Evolutionary conservation across 108 stramenopile species (phyloP).

Genomic region (Mediolabrus comicus): DNA sequence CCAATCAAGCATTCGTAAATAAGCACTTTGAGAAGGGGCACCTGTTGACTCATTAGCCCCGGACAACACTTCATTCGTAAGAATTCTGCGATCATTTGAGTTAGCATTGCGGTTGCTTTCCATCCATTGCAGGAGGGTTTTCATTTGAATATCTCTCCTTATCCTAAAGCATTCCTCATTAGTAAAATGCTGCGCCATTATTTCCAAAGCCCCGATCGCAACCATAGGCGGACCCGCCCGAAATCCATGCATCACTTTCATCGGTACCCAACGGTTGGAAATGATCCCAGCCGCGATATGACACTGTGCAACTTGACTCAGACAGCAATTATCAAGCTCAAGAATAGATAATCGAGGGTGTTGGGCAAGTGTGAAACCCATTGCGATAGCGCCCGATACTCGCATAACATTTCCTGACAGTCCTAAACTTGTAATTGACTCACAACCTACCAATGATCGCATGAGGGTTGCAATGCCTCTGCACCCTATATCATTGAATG

Average conservation of each 20-base stretch:
- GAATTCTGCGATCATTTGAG: conserved; percentile 40
- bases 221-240: conserved; percentile 85
- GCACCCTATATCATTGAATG: conserved; percentile 87
- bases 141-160: conserved; percentile 86
- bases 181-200: conserved; percentile 63
- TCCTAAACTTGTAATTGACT: conserved; percentile 77
- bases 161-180: conserved; percentile 88
- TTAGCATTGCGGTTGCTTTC: conserved; percentile 60
- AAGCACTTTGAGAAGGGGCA: conserved; percentile 80
- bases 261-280: conserved; percentile 88
- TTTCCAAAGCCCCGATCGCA: conserved; percentile 74
- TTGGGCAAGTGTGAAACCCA: conserved; percentile 78
- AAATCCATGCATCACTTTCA: conserved; percentile 82
- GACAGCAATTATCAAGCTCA: conserved; percentile 84
- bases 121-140: conserved; percentile 82
- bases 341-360: conserved; percentile 81
- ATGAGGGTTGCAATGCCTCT: conserved; percentile 83
- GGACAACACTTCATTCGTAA: conserved; percentile 61
- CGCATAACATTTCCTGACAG: conserved; percentile 83
- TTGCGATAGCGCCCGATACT: conserved; percentile 85
- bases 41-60: conserved; percentile 65
- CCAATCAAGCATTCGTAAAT: conserved; percentile 83
- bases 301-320: conserved; percentile 87
- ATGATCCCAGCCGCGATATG: conserved; percentile 86
- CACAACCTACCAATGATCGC: conserved; percentile 77